Evolutionary conservation across 805 yeast genomes (phyloP), one percentile per base, ranked within the genome.

Genomic region (Kazachstania martiniae): DNA sequence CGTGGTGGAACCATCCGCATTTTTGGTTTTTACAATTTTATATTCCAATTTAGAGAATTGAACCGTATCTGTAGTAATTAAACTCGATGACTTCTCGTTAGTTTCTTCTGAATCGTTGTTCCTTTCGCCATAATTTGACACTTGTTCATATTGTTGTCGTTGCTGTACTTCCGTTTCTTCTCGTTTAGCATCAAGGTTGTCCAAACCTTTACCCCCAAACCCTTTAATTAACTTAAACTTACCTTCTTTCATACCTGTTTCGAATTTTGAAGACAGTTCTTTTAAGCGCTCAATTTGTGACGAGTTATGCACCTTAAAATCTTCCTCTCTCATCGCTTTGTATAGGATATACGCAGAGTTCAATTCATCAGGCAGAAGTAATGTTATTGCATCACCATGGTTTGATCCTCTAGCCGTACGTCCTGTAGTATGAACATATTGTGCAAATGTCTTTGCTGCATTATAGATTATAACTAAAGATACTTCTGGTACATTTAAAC

Each of bases 341-440:
- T 43, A 51, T 21, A 77, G 45, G 31, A 68, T 66, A 53, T 82
- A 62, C 0, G 93, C 84, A 39, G 74, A 74, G 0, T 79, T 72
- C 12, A 86, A 63, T 47, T 86, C 86, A 14, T 60, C 59, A 0
- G 69, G 60, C 1, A 75, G 61, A 4, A 91, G 62, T 41, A 89
- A 71, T 0, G 96, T 81, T 4, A 85, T 63, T n/a, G 80, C 79
- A 2, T 63, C 62, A 2, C 98, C 98, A 3, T 58, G 60, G 22
- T 68, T 67, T 1, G 91, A 91, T 1, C 96, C 97, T 38, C 98
- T 66, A 0, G 96, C 98, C 0, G 98, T 91, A 36, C 98, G 65
- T 0, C 98, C 98, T 1, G 87, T 94, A 7, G 97, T 69, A 58
- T 91, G 98, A 9, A 91, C 89, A 49, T 91, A 91, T 53, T 91